Conservation (phyloP, 2,329 filamentous ascomycete genomes). For the Trichothecium sympodiale region DNA sequence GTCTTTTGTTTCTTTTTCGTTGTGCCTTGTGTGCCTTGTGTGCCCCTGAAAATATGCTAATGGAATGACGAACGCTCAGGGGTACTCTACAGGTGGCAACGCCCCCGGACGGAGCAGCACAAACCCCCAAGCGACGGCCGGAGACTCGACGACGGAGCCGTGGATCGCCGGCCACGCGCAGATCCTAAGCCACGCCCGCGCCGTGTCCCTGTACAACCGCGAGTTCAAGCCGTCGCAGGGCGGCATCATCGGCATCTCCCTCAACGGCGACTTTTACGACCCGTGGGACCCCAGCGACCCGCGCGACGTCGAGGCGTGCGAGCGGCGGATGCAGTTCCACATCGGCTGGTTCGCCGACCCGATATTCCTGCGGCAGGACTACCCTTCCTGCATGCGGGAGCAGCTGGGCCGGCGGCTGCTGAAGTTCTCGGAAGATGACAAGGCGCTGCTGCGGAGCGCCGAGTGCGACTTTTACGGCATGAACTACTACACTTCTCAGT, state of each 20-base stretch:
- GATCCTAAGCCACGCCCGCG: conserved; percentile 23
- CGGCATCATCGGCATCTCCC: conserved; percentile 21
- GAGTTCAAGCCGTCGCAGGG: conserved; percentile 18
- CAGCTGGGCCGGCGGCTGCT: conserved; percentile 20
- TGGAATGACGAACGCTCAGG: conserved; percentile 7
- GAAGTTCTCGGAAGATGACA: conserved; percentile 15
- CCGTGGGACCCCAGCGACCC: conserved; percentile 18
- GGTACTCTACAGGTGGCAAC: conserved; percentile 21
- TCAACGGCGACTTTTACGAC: conserved; percentile 27
- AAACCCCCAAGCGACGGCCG: conserved; percentile 13
- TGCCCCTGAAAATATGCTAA: too few species aligned
- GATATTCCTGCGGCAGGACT: conserved; percentile 21
- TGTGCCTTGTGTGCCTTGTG: too few species aligned
- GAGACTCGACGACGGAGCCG: conserved; percentile 22
- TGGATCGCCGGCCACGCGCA: conserved; percentile 23
- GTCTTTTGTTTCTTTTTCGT: too few species aligned
- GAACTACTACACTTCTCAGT: conserved; percentile 29
- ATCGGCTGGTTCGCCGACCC: conserved; percentile 29
- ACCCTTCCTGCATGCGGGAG: conserved; percentile 23
- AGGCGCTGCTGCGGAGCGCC: conserved; percentile 12
- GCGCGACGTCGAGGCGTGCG: conserved; percentile 17
- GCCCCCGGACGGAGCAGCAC: conserved; percentile 20
- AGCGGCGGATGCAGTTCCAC: conserved; percentile 23
- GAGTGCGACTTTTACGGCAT: conserved; percentile 26
- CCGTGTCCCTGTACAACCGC: conserved; percentile 17